phyloP scores from a whole-genome alignment of 352 stramenopile species.

The Globisporangium splendens region DNA sequence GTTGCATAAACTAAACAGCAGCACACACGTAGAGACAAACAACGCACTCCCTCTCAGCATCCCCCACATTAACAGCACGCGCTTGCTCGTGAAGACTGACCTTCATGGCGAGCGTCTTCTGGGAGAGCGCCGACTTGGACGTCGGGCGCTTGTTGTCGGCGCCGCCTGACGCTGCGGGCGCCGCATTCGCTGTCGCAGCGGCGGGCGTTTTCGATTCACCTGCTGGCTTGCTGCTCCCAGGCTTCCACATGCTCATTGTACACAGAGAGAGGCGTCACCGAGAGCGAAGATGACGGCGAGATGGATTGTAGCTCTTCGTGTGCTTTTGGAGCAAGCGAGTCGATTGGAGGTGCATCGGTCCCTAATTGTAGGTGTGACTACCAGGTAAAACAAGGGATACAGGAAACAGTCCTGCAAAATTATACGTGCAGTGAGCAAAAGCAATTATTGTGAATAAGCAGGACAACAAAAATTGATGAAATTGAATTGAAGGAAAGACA shows the following conservation, averaged over 20 bases:
- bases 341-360: constrained; percentile 11
- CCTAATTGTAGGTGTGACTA: neutral
- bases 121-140: constrained; percentile 52
- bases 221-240: constrained; percentile 14
- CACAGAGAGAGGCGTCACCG: neutral
- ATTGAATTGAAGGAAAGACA: no score
- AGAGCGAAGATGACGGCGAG: neutral
- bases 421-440: no score
- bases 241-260: constrained; percentile 19
- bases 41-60: neutral
- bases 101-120: constrained; percentile 88
- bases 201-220: neutral
- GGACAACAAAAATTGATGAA: no score
- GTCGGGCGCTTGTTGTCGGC: constrained; percentile 22
- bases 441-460: no score
- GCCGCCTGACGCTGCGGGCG: constrained; percentile 12
- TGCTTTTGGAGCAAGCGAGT: neutral
- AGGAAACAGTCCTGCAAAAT: no score
- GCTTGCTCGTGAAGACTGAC: constrained; percentile 11
- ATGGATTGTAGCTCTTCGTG: constrained; percentile 5
- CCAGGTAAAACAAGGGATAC: no score
- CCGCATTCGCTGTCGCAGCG: neutral
- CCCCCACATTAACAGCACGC: neutral
- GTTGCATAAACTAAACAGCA: constrained; percentile 75
- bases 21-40: neutral